Base-by-base conservation (phyloP, 495 filamentous ascomycete genomes). In the Penicillium canariense region DNA sequence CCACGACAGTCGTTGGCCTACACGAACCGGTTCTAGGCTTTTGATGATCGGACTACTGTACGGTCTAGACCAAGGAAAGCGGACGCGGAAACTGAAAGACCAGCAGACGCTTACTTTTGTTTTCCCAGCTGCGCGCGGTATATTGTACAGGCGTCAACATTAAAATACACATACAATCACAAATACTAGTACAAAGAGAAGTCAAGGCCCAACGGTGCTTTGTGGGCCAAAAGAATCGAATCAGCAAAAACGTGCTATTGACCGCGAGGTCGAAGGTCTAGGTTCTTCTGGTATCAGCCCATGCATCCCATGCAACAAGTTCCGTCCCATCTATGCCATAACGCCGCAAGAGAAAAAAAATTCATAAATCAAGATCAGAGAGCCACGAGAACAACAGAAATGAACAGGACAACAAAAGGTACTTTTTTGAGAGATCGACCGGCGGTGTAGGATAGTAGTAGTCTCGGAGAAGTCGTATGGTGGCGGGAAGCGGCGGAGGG, bases 231-330 rank as follows among this genome's bases (percentile, higher is more conserved):
- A 60, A 67, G 60, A 63, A 59, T 62, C 66, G 61, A 55, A 60
- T 44, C 52, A 62, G 52, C 49, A 61, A 52, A 55, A 65, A 56
- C 48, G 48, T 68, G 59, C 52, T 54, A 61, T 61, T 64, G 71
- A 75, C 74, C 71, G 72, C 57, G 75, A 70, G 73, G 74, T 73
- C 72, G 59, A 63, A 62, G 62, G 62, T 74, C 72, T 74, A 76
- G 54, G 57, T 65, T 60, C 61, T 53, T 60, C 67, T 76, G 72
- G 74, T 77, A 77, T 76, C 70, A 77, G 65, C 61, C 73, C 71
- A 69, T 74, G 68, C 62, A 72, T 73, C 64, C 70, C 71, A 68
- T 59, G 59, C 50, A 56, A 60, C 26, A 69, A 67, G 48, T 47
- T 66, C 70, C 63, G 31, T 65, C 65, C 74, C 65, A 62, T 77